Evolutionary conservation across 2,329 filamentous ascomycete species (phyloP).

Genomic region (Ploettnerulaceae sp.): DNA sequence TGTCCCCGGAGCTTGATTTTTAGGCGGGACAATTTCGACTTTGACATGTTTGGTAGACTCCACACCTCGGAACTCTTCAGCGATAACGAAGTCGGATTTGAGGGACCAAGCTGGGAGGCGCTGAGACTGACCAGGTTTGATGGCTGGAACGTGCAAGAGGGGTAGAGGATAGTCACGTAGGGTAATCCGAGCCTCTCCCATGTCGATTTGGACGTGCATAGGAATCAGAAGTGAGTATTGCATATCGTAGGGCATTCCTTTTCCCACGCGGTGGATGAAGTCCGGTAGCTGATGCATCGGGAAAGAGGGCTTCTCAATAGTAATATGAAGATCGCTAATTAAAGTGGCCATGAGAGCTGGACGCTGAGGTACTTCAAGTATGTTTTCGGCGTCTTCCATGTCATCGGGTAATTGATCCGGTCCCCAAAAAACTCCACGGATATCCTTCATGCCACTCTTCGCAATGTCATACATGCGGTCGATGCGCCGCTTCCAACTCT

Average conservation of each 20-base stretch:
- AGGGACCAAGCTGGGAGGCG: constrained; percentile 77
- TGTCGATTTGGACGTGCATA: constrained; percentile 81
- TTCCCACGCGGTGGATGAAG: constrained; percentile 86
- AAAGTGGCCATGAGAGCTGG: constrained; percentile 77
- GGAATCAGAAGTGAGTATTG: constrained; percentile 85
- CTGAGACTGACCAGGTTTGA: constrained; percentile 74
- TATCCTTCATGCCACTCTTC: constrained; percentile 69
- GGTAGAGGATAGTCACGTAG: constrained; percentile 92
- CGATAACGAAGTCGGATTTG: constrained; percentile 88
- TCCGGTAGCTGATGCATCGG: constrained; percentile 73
- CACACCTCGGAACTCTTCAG: constrained; percentile 80
- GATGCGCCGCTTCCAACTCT: constrained; percentile 89
- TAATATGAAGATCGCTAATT: constrained; percentile 78
- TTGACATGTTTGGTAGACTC: constrained; percentile 76
- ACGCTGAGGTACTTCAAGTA: constrained; percentile 78
- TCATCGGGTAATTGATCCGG: constrained; percentile 77
- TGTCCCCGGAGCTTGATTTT: constrained; percentile 47
- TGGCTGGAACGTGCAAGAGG: constrained; percentile 79
- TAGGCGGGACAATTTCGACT: constrained; percentile 78
- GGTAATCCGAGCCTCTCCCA: constrained; percentile 83
- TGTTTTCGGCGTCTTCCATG: constrained; percentile 73
- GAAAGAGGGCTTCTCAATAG: constrained; percentile 90
- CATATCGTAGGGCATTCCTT: constrained; percentile 91
- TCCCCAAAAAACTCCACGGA: constrained; percentile 77
- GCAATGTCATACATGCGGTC: constrained; percentile 68